Base-by-base conservation (phyloP, 345 rosid genomes). In the Geranium brycei region DNA sequence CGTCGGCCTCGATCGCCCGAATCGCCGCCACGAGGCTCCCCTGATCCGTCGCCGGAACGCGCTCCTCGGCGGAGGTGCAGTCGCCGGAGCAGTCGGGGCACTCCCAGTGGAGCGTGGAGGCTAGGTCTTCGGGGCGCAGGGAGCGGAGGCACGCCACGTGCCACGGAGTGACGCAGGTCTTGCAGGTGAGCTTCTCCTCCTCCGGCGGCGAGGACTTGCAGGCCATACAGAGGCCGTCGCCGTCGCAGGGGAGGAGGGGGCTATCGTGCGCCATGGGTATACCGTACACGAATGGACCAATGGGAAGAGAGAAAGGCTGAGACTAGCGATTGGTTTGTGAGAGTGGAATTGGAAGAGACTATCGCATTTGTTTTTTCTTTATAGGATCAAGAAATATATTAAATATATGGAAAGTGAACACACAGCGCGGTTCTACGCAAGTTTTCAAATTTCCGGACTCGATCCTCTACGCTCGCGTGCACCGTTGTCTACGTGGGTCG, bases 91-190 rank as follows among this genome's bases (percentile, higher is more conserved):
- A 88, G 72, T 90, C 95, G 3, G 95, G 95, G 62, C 96, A 90
- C 66, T 71, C 60, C 95, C 96, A 90, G 41, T 68, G 73, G 31
- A 75, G 40, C 4, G 84, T 73, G 55, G 81, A 76, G 10, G 72
- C 81, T 19, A 85, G 72, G 64, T 86, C 68, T 59, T 80, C 80
- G 0, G 83, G 81, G 3, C 65, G 71, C 3, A 71, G 53, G 3
- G 53, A 47, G 4, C 76, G 60, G 10, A 90, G 79, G 68, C 95
- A 87, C 0, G 79, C 0, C 62, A 76, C 78, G 80, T 88, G 97
- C 95, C 97, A 88, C 0, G 91, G 89, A 28, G 97, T 79, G 3
- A 30, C 80, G 62, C 91, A 91, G 16, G 84, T 79, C 67, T 59
- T 53, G 64, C 97, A 88, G 16, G 68, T 38, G 31, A 88, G 80